phyloP scores from a whole-genome alignment of 2,329 filamentous ascomycete species.

The Zymoseptoria passerinii region DNA sequence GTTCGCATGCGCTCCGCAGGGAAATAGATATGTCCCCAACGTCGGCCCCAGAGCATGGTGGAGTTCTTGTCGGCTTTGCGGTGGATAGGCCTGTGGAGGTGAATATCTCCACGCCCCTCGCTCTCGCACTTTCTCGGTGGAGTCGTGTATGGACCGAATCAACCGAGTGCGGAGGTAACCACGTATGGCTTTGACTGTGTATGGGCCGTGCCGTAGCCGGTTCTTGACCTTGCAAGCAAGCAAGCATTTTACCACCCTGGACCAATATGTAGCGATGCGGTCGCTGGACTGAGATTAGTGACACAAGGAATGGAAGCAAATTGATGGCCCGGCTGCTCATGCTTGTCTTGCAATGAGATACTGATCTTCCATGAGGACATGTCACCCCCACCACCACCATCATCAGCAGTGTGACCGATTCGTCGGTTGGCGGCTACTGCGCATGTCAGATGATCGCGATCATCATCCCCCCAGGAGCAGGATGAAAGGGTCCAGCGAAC shows the following conservation, averaged over 20 bases:
- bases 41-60: not conserved
- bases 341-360: not conserved
- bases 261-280: not conserved
- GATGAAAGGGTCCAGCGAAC: not conserved
- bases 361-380: not conserved
- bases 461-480: not conserved
- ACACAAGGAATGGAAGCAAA: not conserved
- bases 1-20: not conserved
- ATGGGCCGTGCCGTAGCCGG: not conserved
- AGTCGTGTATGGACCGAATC: not conserved
- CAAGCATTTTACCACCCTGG: not conserved
- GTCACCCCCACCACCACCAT: not conserved
- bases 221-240: not conserved
- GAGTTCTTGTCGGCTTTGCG: not conserved
- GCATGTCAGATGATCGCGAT: not conserved
- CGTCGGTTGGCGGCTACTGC: not conserved
- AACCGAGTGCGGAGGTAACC: not conserved
- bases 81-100: not conserved
- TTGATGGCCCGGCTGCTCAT: not conserved
- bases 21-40: not conserved
- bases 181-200: not conserved
- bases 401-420: not conserved
- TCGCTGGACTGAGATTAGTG: not conserved
- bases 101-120: not conserved
- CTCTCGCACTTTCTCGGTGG: not conserved